Evolutionary conservation across 306 rosid species (phyloP), one percentile per base, ranked within the genome.

Genomic region (Sophora flavescens): DNA sequence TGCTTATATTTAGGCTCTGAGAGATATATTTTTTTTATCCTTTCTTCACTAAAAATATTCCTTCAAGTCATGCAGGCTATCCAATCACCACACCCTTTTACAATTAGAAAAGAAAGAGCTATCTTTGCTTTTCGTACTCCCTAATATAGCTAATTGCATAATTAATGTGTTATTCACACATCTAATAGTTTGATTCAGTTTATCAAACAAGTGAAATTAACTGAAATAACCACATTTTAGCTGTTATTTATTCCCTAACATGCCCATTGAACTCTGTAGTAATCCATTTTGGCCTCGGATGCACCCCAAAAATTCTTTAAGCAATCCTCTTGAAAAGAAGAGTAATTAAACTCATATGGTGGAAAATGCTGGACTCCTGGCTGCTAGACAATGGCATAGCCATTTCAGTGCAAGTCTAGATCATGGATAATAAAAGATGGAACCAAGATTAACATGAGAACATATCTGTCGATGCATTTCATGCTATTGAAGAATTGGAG

Each of bases 391-490:
- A 88, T 54, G 98, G 96, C 98, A 93, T 93, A 71, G 89, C 89
- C 97, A 93, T 93, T 82, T 91, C 93, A 17, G 94, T 93, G 87
- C 98, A 93, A 13, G 97, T 91, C 96, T 91, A 81, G 57, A 65
- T 41, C 67, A 74, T 18, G 38, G 8, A 53, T 50, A 70, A 38
- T 50, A 64, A 71, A 45, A 68, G 39, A 77, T 22, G 48, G 75
- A 61, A 82, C 33, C 15, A 45, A 22, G 44, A 61, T 47, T 76
- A 82, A 45, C 41, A 35, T 36, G 28, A 42, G 42, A 77, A 80
- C 72, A 67, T 68, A 60, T 63, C 59, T 77, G 52, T 70, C 75
- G 61, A 67, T 6, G 60, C 42, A 52, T 32, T 52, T 68, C 26
- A n/a, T 2, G 50, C 52, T 22, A 52, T 3, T 6, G 96, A 85